phyloP scores from a whole-genome alignment of 176 grass and related monocot species.

The Dendrocalamus sinicus region DNA sequence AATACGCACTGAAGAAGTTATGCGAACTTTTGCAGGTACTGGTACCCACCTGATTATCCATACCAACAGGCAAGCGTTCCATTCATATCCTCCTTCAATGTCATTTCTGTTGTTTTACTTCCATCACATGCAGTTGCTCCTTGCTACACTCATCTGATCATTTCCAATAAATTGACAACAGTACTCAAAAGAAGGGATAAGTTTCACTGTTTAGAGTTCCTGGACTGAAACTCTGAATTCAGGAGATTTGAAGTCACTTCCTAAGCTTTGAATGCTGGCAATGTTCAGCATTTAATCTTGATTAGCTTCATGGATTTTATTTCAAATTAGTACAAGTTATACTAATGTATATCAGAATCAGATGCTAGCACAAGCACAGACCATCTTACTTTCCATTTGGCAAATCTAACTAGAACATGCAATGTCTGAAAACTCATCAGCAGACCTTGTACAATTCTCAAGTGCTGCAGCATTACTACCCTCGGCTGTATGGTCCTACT shows the following conservation, averaged over 20 bases:
- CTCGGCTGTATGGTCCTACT: conserved; percentile 63
- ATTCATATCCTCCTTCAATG: conserved; percentile 10
- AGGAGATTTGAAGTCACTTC: neutral
- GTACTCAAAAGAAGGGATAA: neutral
- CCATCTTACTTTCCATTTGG: conserved; percentile 6
- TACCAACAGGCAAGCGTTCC: conserved; percentile 70
- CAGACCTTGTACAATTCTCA: conserved; percentile 77
- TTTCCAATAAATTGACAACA: neutral
- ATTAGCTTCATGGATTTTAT: neutral
- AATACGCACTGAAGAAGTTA: conserved; percentile 48
- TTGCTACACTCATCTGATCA: neutral
- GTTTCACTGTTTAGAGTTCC: neutral
- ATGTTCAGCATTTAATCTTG: neutral
- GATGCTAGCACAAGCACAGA: neutral
- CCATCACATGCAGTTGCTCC: neutral
- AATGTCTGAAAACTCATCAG: conserved; percentile 30
- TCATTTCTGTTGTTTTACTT: conserved; percentile 14
- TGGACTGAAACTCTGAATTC: conserved; percentile 18
- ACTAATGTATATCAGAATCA: neutral
- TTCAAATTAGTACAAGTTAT: neutral
- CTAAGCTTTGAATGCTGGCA: neutral
- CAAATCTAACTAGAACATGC: conserved; percentile 23
- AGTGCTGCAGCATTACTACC: conserved; percentile 71
- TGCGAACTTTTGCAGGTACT: conserved; percentile 77
- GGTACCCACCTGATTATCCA: conserved; percentile 75